phyloP scores from a whole-genome alignment of 768 basidiomycete species.

The Tephrocybe sp. region DNA sequence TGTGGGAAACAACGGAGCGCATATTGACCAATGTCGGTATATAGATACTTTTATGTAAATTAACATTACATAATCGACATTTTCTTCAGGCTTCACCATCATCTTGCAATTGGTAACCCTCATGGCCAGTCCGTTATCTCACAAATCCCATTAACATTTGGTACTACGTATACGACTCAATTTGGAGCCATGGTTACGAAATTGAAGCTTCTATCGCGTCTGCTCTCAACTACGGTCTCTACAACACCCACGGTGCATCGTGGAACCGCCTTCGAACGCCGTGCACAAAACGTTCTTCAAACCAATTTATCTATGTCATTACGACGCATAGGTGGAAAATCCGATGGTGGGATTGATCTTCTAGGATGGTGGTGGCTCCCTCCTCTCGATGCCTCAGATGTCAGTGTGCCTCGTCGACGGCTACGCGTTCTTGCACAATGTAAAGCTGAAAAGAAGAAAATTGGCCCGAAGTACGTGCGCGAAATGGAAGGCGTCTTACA shows the following conservation, averaged over 20 bases:
- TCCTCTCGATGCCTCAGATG: slow-evolving; percentile 5
- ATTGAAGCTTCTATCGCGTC: neutral
- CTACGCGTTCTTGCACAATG: slow-evolving; percentile 85
- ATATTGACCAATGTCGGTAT: slow-evolving; percentile 26
- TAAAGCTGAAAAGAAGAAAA: slow-evolving; percentile 85
- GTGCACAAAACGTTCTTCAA: slow-evolving; percentile 61
- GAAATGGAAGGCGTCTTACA: slow-evolving; percentile 90
- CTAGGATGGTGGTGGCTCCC: slow-evolving; percentile 95
- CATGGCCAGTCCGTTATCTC: no score
- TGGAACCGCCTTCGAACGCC: slow-evolving; percentile 75
- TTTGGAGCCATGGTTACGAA: neutral
- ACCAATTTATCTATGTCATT: slow-evolving; percentile 78
- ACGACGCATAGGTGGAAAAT: slow-evolving; percentile 75
- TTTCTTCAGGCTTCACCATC: neutral
- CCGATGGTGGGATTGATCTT: slow-evolving; percentile 90
- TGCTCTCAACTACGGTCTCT: slow-evolving; percentile 10
- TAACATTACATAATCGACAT: neutral
- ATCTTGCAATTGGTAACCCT: neutral
- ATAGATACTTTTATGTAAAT: neutral
- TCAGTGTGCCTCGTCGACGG: slow-evolving; percentile 38
- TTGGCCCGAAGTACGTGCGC: slow-evolving; percentile 77
- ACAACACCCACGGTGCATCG: slow-evolving; percentile 66
- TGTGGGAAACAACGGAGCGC: slow-evolving; percentile 36
- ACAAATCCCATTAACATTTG: no score
- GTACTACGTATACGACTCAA: no score